Percentiles rank a stretch among this genome's conserved stretches.
These are phyloP conservation scores for Cordyceps militaris DNA, from an alignment of 2,329 filamentous ascomycete species.

Conservation along the genomic window DNA sequence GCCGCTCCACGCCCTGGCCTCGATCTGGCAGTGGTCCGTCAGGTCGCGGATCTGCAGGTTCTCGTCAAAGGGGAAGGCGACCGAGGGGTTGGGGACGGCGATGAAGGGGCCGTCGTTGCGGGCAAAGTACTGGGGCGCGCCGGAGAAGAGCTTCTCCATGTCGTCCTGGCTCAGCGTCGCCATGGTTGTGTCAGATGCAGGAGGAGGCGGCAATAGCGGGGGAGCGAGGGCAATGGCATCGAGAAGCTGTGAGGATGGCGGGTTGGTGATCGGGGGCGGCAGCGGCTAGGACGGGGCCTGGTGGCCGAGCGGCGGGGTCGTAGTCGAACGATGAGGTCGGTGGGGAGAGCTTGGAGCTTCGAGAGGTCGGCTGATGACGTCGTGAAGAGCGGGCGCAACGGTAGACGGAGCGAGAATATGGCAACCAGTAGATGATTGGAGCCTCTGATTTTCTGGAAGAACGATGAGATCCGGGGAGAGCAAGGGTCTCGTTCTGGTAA, in stretches of 20 bases:
- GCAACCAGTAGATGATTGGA: neutral
- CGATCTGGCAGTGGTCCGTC: conserved; percentile 57
- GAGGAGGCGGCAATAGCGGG: neutral
- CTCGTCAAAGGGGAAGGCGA: conserved; percentile 62
- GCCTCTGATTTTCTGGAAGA: neutral
- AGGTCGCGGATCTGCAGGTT: conserved; percentile 54
- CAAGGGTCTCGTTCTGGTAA: neutral
- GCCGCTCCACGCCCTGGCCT: conserved; percentile 55
- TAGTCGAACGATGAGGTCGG: neutral
- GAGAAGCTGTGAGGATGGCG: neutral
- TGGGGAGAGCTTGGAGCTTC: neutral
- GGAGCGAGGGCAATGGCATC: neutral
- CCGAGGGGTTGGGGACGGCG: conserved; percentile 54
- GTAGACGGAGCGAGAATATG: neutral
- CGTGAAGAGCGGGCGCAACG: neutral
- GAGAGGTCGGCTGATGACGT: neutral
- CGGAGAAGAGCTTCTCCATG: conserved; percentile 64
- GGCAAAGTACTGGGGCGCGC: conserved; percentile 66
- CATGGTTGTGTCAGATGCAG: conserved; percentile 31
- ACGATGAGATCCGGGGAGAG: neutral
- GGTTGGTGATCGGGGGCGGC: neutral
- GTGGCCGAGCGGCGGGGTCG: neutral
- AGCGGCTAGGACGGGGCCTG: too few relatives aligned
- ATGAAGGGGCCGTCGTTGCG: conserved; percentile 52
- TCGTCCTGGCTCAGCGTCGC: conserved; percentile 51